Evolutionary conservation across 345 rosid species (phyloP).

Genomic region (Sisymbrium irio): DNA sequence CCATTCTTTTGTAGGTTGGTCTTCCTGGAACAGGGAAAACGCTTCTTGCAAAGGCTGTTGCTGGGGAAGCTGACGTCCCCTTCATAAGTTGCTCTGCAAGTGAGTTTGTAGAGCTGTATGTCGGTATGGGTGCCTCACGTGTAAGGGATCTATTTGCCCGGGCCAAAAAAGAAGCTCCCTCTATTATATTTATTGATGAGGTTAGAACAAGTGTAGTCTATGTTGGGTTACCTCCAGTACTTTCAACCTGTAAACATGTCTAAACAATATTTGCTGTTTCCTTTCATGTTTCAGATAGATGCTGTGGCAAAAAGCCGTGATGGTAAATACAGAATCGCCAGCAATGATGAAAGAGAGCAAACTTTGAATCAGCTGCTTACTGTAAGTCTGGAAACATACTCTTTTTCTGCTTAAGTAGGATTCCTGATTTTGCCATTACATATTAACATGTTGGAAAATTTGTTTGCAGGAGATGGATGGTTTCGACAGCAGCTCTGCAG

Average conservation of each 20-base stretch:
- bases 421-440: not conserved
- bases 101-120: constrained; percentile 92
- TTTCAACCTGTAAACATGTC: not conserved
- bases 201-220: constrained; percentile 31
- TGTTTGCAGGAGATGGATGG: constrained; percentile 95
- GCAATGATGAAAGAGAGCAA: constrained; percentile 96
- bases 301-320: constrained; percentile 99
- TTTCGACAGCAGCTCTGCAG: constrained; percentile 88
- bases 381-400: constrained; percentile 41
- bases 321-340: constrained; percentile 79
- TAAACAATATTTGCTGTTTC: constrained; percentile 4
- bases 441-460: constrained; percentile 25
- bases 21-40: constrained; percentile 99
- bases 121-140: constrained; percentile 99
- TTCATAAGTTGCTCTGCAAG: constrained; percentile 96
- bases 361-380: constrained; percentile 97
- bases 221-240: not conserved
- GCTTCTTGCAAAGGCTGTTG: constrained; percentile 85
- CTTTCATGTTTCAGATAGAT: constrained; percentile 65
- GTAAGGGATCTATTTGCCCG: constrained; percentile 94
- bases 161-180: constrained; percentile 98
- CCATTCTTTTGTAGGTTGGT: constrained; percentile 63
- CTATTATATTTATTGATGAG: constrained; percentile 94
- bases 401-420: not conserved
- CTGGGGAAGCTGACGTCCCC: constrained; percentile 95